Conservation (phyloP, 2,329 filamentous ascomycete species). For the Hypoxylon sp. region DNA sequence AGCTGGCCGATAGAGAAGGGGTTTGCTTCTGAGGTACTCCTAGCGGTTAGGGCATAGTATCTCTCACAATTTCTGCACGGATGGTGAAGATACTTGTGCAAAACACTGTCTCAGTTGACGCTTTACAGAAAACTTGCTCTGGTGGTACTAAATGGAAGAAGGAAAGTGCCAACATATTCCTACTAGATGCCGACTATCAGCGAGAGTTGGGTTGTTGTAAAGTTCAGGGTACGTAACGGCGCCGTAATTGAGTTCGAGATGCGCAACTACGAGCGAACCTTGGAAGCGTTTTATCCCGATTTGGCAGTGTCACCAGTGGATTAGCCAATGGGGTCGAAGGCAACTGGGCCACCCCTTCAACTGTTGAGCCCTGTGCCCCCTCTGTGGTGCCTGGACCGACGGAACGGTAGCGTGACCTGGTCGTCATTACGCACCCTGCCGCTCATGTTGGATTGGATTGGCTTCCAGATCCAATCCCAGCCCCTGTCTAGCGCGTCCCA, state of each 20-base stretch:
- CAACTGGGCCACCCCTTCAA: constrained; percentile 43
- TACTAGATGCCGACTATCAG: background rate
- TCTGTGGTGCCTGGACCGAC: constrained; percentile 37
- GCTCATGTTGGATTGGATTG: background rate
- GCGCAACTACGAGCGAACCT: constrained; percentile 18
- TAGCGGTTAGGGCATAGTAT: too few relatives aligned
- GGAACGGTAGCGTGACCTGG: constrained; percentile 26
- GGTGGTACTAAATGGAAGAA: constrained; percentile 11
- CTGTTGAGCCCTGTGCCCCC: constrained; percentile 47
- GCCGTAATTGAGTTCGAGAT: constrained; percentile 12
- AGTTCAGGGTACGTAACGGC: background rate
- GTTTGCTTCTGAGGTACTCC: constrained; percentile 1
- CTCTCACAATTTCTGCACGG: background rate
- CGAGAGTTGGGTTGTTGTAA: background rate
- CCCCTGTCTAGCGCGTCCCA: constrained; percentile 15
- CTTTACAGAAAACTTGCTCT: constrained; percentile 23
- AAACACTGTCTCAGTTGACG: constrained; percentile 19
- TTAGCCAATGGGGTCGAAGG: constrained; percentile 42
- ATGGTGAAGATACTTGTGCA: background rate
- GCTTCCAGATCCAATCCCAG: constrained; percentile 20
- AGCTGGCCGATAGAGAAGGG: background rate
- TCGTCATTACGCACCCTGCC: constrained; percentile 13
- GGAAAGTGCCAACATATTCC: constrained; percentile 5
- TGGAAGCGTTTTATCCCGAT: constrained; percentile 36
- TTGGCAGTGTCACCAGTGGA: constrained; percentile 22